These are phyloP conservation scores for Magnaporthiopsis incrustans DNA, from an alignment of 2,329 filamentous ascomycete species.

Conservation along the genomic window DNA sequence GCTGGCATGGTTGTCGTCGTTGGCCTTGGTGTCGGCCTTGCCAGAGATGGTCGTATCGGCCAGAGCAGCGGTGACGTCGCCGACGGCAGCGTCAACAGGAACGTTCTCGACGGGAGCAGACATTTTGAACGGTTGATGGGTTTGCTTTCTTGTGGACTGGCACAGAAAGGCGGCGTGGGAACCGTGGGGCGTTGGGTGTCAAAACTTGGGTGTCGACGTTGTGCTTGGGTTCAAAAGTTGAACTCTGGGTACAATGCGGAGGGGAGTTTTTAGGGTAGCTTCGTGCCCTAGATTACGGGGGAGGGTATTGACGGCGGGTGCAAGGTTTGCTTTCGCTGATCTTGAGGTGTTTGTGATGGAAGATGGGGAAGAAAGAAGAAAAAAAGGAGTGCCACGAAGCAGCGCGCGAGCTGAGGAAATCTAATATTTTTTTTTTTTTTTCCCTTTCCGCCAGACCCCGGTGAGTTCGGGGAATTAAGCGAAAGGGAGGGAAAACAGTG, in stretches of 20 bases:
- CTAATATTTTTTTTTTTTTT: constrained; percentile 27
- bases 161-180: constrained; percentile 1
- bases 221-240: constrained; percentile 37
- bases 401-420: constrained; percentile 19
- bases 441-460: constrained; percentile 14
- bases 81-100: constrained; percentile 55
- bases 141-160: neutral
- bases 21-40: constrained; percentile 52
- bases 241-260: constrained; percentile 68
- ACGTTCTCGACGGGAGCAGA: constrained; percentile 71
- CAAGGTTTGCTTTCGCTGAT: constrained; percentile 24
- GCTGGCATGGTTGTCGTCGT: constrained; percentile 90
- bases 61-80: constrained; percentile 68
- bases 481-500: constrained; percentile 22
- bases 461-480: constrained; percentile 20
- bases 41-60: constrained; percentile 64
- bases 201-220: constrained; percentile 28
- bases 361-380: constrained; percentile 23
- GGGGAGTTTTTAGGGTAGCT: constrained; percentile 67
- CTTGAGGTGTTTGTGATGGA: constrained; percentile 22
- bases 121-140: constrained; percentile 56
- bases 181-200: constrained; percentile 15
- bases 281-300: constrained; percentile 65
- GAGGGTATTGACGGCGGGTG: constrained; percentile 29
- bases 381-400: constrained; percentile 20